Evolutionary conservation across 2,329 filamentous ascomycete genomes (phyloP), one percentile per base, ranked within the genome.

Genomic region (Orbilia oligospora): DNA sequence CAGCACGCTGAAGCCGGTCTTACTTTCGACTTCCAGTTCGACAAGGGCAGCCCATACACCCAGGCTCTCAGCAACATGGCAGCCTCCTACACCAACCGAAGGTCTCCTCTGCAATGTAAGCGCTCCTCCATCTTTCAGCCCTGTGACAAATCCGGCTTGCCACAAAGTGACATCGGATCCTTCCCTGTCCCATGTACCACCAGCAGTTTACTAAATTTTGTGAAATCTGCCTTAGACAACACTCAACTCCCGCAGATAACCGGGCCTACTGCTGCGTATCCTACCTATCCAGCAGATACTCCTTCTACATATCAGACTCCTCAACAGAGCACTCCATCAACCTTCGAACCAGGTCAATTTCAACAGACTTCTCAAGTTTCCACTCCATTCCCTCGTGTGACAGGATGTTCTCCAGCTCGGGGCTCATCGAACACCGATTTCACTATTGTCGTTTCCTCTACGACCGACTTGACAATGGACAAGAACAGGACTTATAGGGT

Each of bases 391-490:
- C 84, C 87, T 73, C 88, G 90, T 82, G 86, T 97, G 80, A 87
- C 90, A 76, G 91, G 91, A 75, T 93, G 89, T 84, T 88, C 90
- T 76, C 95, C 94, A 18, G 86, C 86, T 53, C 87, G 89, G 82
- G 94, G 94, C 51, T 85, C 87, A 38, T 88, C 89, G 82, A 92
- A 92, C 68, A 92, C 91, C 20, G 90, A 90, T 82, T 86, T 97
- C 9, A 88, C 89, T 76, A 87, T 97, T 80, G 91, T 92, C 83
- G 88, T 97, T 33, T 90, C 91, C 66, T 91, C 92, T 93, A 92
- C 85, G 91, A 97, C 83, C 85, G 97, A 77, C 72, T 88, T 90
- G 84, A 88, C 87, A 36, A 87, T 87, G 75, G 88, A 86, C 65
- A 76, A 69, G 49, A 83, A 86, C 69, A 86, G 88, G 1, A 87